A percentile compares a stretch with the other conserved stretches of the same genome.
Evolutionary conservation across 495 filamentous ascomycete genomes (phyloP).

Genomic region (Astrocystis sublimbata): DNA sequence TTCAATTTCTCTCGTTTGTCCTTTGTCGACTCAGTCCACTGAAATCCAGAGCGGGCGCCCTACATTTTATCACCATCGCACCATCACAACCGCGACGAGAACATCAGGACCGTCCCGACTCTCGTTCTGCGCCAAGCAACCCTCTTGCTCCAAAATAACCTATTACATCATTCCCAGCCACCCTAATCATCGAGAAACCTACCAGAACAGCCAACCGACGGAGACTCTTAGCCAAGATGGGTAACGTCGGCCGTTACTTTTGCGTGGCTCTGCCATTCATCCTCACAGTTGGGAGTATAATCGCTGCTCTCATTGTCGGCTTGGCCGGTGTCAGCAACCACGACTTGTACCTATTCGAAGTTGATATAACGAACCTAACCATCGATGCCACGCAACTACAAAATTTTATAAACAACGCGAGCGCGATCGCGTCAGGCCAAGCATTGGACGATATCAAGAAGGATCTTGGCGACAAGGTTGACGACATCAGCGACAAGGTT

Average conservation of each 20-base stretch:
- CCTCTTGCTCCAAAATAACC: background rate
- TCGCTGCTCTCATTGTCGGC: conserved; percentile 72
- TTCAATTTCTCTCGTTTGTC: conserved; percentile 7
- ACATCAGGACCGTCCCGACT: background rate
- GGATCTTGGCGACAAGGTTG: conserved; percentile 21
- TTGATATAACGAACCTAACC: conserved; percentile 55
- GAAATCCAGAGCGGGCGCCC: background rate
- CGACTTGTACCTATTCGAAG: conserved; percentile 71
- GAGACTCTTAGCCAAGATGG: conserved; percentile 34
- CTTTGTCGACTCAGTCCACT: background rate
- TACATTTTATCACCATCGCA: background rate
- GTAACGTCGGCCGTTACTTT: conserved; percentile 69
- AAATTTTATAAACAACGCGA: conserved; percentile 22
- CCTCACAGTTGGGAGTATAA: conserved; percentile 69
- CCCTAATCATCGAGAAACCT: background rate
- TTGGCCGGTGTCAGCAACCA: conserved; percentile 70
- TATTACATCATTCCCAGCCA: background rate
- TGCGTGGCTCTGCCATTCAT: conserved; percentile 81
- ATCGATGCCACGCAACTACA: conserved; percentile 33
- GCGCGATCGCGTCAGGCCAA: conserved; percentile 23
- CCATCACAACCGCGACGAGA: background rate
- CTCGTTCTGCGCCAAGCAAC: background rate
- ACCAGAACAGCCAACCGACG: background rate
- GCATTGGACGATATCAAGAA: conserved; percentile 22
- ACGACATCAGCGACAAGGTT: conserved; percentile 23